Percentiles rank a stretch among this genome's conserved stretches.
Conservation (phyloP, 2,329 filamentous ascomycete species). For the Aureobasidium sp. region DNA sequence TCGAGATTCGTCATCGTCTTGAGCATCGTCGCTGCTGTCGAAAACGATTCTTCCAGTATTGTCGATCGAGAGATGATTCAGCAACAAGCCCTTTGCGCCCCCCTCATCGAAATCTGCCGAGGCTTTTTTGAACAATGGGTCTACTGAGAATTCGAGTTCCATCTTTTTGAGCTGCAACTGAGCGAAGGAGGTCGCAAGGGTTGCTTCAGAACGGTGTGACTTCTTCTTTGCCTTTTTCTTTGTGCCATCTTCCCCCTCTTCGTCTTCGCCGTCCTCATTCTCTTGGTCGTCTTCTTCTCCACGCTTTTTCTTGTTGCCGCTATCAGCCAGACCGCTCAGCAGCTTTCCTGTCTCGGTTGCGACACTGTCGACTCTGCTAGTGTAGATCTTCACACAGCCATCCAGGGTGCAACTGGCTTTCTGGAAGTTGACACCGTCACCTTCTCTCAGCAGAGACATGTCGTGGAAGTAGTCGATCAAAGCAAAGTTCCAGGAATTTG, state of each 20-base stretch:
- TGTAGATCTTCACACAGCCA: slow-evolving; percentile 98
- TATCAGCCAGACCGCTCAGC: slow-evolving; percentile 86
- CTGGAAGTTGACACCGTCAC: slow-evolving; percentile 96
- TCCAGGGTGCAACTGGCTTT: slow-evolving; percentile 96
- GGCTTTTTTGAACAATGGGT: slow-evolving; percentile 98
- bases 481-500: slow-evolving; percentile 99
- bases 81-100: slow-evolving; percentile 84
- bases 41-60: slow-evolving; percentile 89
- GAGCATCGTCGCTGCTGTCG: slow-evolving; percentile 86
- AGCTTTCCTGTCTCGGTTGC: slow-evolving; percentile 95
- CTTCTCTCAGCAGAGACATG: slow-evolving; percentile 94
- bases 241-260: slow-evolving; percentile 44
- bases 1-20: slow-evolving; percentile 36
- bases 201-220: slow-evolving; percentile 79
- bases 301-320: slow-evolving; percentile 53
- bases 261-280: slow-evolving; percentile 54
- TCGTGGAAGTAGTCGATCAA: slow-evolving; percentile 99
- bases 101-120: slow-evolving; percentile 98
- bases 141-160: slow-evolving; percentile 91
- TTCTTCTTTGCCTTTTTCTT: slow-evolving; percentile 65
- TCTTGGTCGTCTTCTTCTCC: slow-evolving; percentile 52
- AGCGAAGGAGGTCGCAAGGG: slow-evolving; percentile 79
- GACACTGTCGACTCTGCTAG: slow-evolving; percentile 94
- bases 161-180: slow-evolving; percentile 93
- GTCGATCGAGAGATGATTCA: slow-evolving; percentile 97